Evolutionary conservation across 768 basidiomycete species (phyloP).

Genomic region (Calocybe cyanea): DNA sequence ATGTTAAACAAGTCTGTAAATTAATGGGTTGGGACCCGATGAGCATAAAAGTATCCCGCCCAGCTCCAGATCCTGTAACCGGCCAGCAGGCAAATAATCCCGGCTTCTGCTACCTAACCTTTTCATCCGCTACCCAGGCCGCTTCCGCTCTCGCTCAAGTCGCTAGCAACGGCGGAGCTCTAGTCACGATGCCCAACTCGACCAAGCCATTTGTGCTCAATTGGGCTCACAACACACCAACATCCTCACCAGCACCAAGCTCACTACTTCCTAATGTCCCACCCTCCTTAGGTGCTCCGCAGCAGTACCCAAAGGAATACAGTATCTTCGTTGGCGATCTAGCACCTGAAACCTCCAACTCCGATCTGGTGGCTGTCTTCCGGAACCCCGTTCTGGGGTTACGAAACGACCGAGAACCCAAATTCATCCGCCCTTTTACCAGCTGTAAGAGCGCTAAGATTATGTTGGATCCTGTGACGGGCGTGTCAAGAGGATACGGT

Average conservation of each 20-base stretch:
- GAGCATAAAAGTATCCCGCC: conserved; percentile 67
- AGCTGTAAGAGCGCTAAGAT: conserved; percentile 97
- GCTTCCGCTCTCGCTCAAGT: conserved; percentile 69
- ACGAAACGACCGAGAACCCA: conserved; percentile 81
- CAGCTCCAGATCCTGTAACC: conserved; percentile 50
- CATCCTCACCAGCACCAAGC: conserved; percentile 27
- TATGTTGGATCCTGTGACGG: conserved; percentile 88
- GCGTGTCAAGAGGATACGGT: conserved; percentile 86
- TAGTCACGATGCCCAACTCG: conserved; percentile 83
- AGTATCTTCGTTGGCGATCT: conserved; percentile 95
- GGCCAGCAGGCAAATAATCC: conserved; percentile 77
- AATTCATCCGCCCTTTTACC: conserved; percentile 82
- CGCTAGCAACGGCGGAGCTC: conserved; percentile 37
- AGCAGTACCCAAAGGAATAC: conserved; percentile 79
- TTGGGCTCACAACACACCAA: conserved; percentile 55
- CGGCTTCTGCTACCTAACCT: conserved; percentile 86
- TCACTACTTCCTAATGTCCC: conserved; percentile 26
- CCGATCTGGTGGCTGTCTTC: conserved; percentile 92
- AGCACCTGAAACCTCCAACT: conserved; percentile 89
- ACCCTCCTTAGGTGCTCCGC: conserved; percentile 31
- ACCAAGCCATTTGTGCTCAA: conserved; percentile 75
- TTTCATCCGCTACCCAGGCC: conserved; percentile 67
- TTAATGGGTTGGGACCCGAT: conserved; percentile 86
- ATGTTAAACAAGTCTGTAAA: conserved; percentile 81
- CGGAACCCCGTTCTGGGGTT: conserved; percentile 85